These are phyloP conservation scores for rapeseed (Brassica napus) DNA, from an alignment of 345 rosid genomes.

Conservation along the genomic window DNA sequence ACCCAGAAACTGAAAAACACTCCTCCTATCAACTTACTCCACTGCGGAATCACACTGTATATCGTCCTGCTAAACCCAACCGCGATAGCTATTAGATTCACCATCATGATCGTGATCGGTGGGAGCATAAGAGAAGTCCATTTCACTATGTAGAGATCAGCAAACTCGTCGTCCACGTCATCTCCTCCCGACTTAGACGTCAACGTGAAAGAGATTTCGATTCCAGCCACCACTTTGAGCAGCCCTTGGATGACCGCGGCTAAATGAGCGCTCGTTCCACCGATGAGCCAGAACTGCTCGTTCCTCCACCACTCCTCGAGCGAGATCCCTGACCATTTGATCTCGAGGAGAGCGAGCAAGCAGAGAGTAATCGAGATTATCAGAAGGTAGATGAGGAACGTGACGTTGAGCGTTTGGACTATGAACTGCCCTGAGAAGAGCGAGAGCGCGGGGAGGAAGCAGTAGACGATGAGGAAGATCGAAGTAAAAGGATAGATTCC, in stretches of 20 bases:
- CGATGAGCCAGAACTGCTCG: slow-evolving; percentile 96
- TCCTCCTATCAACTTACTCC: slow-evolving; percentile 91
- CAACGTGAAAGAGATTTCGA: slow-evolving; percentile 94
- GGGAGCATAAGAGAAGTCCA: slow-evolving; percentile 96
- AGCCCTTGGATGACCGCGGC: slow-evolving; percentile 96
- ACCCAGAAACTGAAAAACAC: slow-evolving; percentile 99
- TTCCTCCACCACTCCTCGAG: slow-evolving; percentile 98
- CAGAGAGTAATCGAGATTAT: slow-evolving; percentile 71
- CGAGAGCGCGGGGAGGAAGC: slow-evolving; percentile 98
- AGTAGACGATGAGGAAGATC: slow-evolving; percentile 89
- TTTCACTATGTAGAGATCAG: slow-evolving; percentile 79
- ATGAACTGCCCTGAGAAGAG: slow-evolving; percentile 97
- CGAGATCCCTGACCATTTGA: slow-evolving; percentile 97
- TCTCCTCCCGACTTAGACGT: slow-evolving; percentile 93
- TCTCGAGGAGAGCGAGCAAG: slow-evolving; percentile 83
- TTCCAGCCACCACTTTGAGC: slow-evolving; percentile 87
- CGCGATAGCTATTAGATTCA: slow-evolving; percentile 82
- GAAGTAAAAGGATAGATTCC: slow-evolving; percentile 98
- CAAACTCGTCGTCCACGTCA: slow-evolving; percentile 86
- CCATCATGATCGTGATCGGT: slow-evolving; percentile 93
- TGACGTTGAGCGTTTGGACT: slow-evolving; percentile 75
- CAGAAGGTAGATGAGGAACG: slow-evolving; percentile 79
- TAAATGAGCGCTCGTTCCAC: slow-evolving; percentile 96
- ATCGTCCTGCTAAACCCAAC: slow-evolving; percentile 93
- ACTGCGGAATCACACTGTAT: slow-evolving; percentile 80